Conservation (phyloP, 352 stramenopile genomes). For the Thalassiosira hispida region DNA sequence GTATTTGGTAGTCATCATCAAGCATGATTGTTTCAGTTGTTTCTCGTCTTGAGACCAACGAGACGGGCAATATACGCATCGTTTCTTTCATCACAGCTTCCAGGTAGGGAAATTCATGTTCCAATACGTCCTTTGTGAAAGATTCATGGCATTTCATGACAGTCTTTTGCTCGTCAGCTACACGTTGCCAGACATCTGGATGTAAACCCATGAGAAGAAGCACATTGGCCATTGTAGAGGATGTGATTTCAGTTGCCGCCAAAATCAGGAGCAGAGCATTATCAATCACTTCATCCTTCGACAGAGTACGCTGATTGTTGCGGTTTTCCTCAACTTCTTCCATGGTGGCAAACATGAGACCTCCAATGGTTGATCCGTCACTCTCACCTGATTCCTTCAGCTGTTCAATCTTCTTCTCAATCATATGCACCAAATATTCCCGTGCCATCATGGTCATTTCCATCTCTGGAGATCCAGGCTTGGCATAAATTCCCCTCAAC, state of each 20-base stretch:
- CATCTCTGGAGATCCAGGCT: not conserved
- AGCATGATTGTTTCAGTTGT: conserved; percentile 38
- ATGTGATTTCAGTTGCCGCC: conserved; percentile 52
- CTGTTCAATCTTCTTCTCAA: conserved; percentile 44
- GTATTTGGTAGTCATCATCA: conserved; percentile 57
- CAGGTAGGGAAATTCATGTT: conserved; percentile 41
- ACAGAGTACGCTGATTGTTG: conserved; percentile 10
- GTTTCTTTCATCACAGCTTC: conserved; percentile 59
- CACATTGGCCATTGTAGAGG: conserved; percentile 37
- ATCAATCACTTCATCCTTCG: conserved; percentile 48
- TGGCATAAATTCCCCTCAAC: conserved; percentile 20
- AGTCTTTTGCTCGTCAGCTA: conserved; percentile 47
- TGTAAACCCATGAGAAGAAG: conserved; percentile 55
- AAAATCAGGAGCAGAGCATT: conserved; percentile 60
- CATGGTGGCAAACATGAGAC: conserved; percentile 47
- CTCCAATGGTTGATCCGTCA: conserved; percentile 46
- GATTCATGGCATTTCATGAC: conserved; percentile 16
- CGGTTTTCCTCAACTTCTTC: not conserved
- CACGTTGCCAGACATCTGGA: conserved; percentile 38
- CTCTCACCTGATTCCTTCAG: conserved; percentile 29
- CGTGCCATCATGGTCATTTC: not conserved
- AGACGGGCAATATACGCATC: conserved; percentile 45
- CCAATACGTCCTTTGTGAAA: conserved; percentile 31
- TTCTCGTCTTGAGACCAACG: conserved; percentile 5
- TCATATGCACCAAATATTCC: conserved; percentile 32